Evolutionary conservation across 345 rosid genomes (phyloP).

Genomic region (Syzygium jambos): DNA sequence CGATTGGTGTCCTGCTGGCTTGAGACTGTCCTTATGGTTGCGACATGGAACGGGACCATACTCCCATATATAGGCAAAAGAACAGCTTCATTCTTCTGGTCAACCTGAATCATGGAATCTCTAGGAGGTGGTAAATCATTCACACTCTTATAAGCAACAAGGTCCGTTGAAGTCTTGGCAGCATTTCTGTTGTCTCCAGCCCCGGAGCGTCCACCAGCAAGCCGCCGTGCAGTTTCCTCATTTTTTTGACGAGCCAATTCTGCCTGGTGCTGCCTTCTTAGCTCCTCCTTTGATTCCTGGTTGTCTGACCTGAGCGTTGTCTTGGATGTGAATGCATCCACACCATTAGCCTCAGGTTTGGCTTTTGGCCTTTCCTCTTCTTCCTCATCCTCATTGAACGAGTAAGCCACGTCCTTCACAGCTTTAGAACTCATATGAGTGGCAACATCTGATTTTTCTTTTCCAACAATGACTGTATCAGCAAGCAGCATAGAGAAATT

Average conservation of each 20-base stretch:
- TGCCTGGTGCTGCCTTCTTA: constrained; percentile 94
- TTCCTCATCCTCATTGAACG: constrained; percentile 83
- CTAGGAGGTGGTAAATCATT: constrained; percentile 74
- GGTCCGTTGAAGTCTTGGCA: constrained; percentile 53
- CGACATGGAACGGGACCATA: constrained; percentile 91
- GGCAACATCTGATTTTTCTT: constrained; percentile 42
- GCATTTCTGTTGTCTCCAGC: constrained; percentile 51
- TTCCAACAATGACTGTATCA: constrained; percentile 76
- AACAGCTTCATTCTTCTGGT: constrained; percentile 84
- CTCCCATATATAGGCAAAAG: constrained; percentile 81
- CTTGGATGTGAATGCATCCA: constrained; percentile 43
- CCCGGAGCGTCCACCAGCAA: constrained; percentile 68
- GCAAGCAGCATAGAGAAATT: constrained; percentile 72
- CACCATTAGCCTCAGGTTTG: constrained; percentile 28
- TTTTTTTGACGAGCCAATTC: constrained; percentile 97
- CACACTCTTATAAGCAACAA: constrained; percentile 78
- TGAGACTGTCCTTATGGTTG: constrained; percentile 79
- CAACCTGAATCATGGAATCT: constrained; percentile 73
- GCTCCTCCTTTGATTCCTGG: constrained; percentile 89
- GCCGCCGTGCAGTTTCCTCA: constrained; percentile 94
- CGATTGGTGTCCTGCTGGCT: constrained; percentile 86
- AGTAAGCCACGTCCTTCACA: constrained; percentile 78
- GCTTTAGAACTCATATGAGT: constrained; percentile 71
- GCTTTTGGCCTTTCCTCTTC: constrained; percentile 44
- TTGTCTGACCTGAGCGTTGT: constrained; percentile 85